Evolutionary conservation across 2,329 filamentous ascomycete species (phyloP), one percentile per base, ranked within the genome.

Genomic region (Fusarium nodosum): DNA sequence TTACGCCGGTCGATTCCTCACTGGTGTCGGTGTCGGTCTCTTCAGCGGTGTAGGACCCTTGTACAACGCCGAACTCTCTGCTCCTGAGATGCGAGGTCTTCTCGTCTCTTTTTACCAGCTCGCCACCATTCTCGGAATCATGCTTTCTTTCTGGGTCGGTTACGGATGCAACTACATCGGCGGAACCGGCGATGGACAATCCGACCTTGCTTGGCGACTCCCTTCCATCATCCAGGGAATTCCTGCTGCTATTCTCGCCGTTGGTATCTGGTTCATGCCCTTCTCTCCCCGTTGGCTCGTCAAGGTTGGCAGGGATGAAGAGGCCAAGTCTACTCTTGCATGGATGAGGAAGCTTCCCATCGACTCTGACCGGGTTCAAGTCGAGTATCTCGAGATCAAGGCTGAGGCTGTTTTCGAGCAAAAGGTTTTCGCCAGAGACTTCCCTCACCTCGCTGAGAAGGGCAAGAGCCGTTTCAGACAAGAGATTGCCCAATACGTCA

Each of bases 321-420:
- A 94, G 77, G 91, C 90, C 6, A 64, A 64, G 38, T 64, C 51
- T 3, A 64, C 59, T 18, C 41, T 64, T 30, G 60, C 60, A 5
- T 64, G 60, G 60, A 64, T 64, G 60, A 38, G 60, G 8, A 64
- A 64, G 44, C 57, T 73, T 11, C 77, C 87, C 0, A 74, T 81
- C 16, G 86, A 91, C 64, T 85, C 93, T 72, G 88, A 92, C 50
- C 83, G 91, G 0, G 85, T 95, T 34, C 87, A 91, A 69, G 82
- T 93, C 4, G 92, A 95, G 74, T 93, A 91, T 74, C 85, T 93
- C n/a, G 92, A 95, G 77, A 94, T 95, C 80, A 93, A 93, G 78
- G 91, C 92, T 0, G 91, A 93, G 77, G 89, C 88, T 0, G 78
- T 92, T 30, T 95, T 95, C 72, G 92, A 95, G 78, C 92, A 93